Evolutionary conservation across 768 basidiomycete genomes (phyloP).

Genomic region (Austroboletus festivus): DNA sequence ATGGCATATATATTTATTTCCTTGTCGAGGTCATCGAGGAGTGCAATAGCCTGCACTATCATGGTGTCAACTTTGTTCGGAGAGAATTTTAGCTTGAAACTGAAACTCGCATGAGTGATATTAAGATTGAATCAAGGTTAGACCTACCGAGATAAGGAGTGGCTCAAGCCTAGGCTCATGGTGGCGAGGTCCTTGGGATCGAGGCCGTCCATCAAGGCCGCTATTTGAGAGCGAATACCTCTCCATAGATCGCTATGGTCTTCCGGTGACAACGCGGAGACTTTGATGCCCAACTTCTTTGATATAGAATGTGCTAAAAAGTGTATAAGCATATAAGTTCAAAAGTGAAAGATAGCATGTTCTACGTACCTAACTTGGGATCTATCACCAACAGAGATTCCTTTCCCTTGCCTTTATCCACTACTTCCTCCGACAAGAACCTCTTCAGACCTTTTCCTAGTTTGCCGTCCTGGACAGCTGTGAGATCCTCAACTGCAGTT

Average conservation of each 20-base stretch:
- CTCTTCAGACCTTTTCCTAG: slow-evolving; percentile 90
- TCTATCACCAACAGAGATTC: slow-evolving; percentile 85
- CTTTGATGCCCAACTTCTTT: slow-evolving; percentile 92
- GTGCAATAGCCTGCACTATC: slow-evolving; percentile 97
- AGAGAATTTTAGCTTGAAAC: slow-evolving; percentile 99
- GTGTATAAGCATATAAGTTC: slow-evolving; percentile 7
- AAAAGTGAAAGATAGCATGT: not conserved
- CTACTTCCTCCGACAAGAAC: slow-evolving; percentile 82
- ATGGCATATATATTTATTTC: slow-evolving; percentile 99
- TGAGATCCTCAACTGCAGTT: slow-evolving; percentile 94
- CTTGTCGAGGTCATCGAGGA: slow-evolving; percentile 98
- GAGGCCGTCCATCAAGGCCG: slow-evolving; percentile 82
- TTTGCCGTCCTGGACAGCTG: slow-evolving; percentile 89
- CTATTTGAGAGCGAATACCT: slow-evolving; percentile 88
- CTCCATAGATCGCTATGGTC: slow-evolving; percentile 83
- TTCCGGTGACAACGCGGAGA: slow-evolving; percentile 56
- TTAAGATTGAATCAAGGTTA: not conserved
- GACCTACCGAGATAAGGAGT: slow-evolving; percentile 87
- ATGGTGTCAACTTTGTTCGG: slow-evolving; percentile 99
- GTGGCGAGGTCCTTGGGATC: slow-evolving; percentile 94
- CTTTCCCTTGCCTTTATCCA: slow-evolving; percentile 89
- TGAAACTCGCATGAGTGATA: slow-evolving; percentile 30
- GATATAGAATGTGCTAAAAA: slow-evolving; percentile 74
- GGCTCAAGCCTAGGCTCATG: slow-evolving; percentile 96
- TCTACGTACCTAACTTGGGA: slow-evolving; percentile 75